Evolutionary conservation across 179 eudicot genomes (phyloP).

Genomic region (Camellia oleifera): DNA sequence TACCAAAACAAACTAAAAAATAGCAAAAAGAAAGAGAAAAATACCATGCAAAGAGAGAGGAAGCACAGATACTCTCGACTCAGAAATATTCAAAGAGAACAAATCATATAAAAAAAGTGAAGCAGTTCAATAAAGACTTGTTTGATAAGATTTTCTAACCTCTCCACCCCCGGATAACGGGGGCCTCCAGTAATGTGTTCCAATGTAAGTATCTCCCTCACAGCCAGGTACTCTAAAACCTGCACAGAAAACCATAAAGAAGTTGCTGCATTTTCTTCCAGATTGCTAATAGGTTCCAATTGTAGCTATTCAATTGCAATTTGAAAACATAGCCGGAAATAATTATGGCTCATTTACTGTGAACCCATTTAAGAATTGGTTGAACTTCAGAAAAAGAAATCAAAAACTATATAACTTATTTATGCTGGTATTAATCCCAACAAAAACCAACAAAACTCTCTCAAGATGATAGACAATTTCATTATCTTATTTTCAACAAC

Average conservation of each 20-base stretch:
- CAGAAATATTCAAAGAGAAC: background rate
- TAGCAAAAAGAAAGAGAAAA: no score
- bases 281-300: conserved; percentile 4
- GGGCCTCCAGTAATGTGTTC: conserved; percentile 81
- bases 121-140: background rate
- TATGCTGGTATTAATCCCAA: background rate
- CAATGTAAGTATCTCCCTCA: conserved; percentile 62
- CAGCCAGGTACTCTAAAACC: conserved; percentile 83
- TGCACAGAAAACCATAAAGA: conserved; percentile 24
- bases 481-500: background rate
- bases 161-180: conserved; percentile 82
- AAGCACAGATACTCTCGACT: background rate
- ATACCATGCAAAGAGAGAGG: no score
- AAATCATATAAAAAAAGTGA: background rate
- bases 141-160: conserved; percentile 39
- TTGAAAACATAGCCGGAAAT: background rate
- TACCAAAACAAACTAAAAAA: no score
- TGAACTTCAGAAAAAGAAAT: background rate
- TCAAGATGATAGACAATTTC: background rate
- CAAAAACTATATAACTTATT: background rate
- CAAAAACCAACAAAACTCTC: background rate
- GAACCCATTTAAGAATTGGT: background rate
- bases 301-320: background rate
- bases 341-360: background rate
- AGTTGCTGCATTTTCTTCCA: background rate